These are phyloP conservation scores for Diplodia mutila DNA, from an alignment of 2,329 filamentous ascomycete species.

Conservation along the genomic window DNA sequence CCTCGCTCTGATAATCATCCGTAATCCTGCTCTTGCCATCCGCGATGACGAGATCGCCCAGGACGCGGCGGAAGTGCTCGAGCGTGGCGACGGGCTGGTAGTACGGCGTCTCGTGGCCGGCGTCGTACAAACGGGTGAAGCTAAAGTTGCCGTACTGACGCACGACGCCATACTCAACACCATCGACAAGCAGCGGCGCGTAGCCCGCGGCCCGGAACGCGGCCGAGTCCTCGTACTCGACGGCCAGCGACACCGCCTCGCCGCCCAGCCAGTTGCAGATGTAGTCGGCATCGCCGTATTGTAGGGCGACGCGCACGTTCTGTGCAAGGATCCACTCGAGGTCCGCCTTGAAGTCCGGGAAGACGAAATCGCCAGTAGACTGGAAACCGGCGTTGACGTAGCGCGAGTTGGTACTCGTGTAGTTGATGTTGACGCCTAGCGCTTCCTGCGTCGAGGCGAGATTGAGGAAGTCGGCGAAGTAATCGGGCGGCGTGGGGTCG, in stretches of 20 bases:
- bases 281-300: slow-evolving; percentile 44
- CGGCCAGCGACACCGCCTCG: slow-evolving; percentile 50
- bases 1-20: slow-evolving; percentile 10
- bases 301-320: slow-evolving; percentile 43
- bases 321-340: slow-evolving; percentile 47
- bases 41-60: slow-evolving; percentile 9
- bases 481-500: slow-evolving; percentile 65
- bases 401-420: slow-evolving; percentile 52
- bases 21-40: slow-evolving; percentile 1
- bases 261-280: slow-evolving; percentile 44
- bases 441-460: slow-evolving; percentile 59
- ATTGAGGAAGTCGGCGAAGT: slow-evolving; percentile 64
- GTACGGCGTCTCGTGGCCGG: slow-evolving; percentile 55
- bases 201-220: slow-evolving; percentile 71
- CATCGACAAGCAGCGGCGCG: slow-evolving; percentile 71
- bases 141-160: slow-evolving; percentile 73
- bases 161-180: slow-evolving; percentile 64
- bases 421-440: slow-evolving; percentile 67
- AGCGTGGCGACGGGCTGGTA: slow-evolving; percentile 22
- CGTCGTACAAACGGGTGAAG: slow-evolving; percentile 56
- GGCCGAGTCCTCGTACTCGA: slow-evolving; percentile 27
- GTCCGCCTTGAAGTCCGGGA: slow-evolving; percentile 58
- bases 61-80: slow-evolving; percentile 13
- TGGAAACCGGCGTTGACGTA: slow-evolving; percentile 58
- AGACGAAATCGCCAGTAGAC: slow-evolving; percentile 59